Base-by-base conservation (phyloP, 345 rosid species). In the Salix caprea region DNA sequence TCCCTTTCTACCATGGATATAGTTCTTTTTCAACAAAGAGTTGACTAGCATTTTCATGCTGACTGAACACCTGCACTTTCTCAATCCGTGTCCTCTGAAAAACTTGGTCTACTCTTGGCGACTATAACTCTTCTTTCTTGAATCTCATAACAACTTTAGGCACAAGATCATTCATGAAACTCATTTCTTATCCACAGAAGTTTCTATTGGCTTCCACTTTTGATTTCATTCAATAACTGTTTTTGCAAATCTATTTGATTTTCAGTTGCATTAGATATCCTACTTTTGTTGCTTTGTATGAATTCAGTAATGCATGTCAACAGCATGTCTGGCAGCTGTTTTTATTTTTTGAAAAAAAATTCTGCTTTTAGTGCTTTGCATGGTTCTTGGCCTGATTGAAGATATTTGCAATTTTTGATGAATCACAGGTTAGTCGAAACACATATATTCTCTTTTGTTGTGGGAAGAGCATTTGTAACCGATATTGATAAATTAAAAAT, bases 391-490 rank as follows among this genome's bases (percentile, higher is more conserved):
- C 78, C 69, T 64, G 70, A 11, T 50, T 83, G 76, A 78, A 76
- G 73, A 66, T 79, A 82, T 61, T 71, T 84, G 81, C 77, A 72
- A 72, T 61, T 76, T 84, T 76, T 77, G 69, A 54, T 83, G 82
- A 48, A 81, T 81, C 75, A 75, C 99, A 96, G 99, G 97, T 88
- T 96, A 90, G 98, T 94, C 79, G 99, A 96, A 89, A 94, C 98
- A 82, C 99, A 96, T 66, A 88, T 96, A 79, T 96, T 96, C 90
- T 94, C 93, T 65, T 96, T 96, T 85, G 99, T 94, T 78, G 92
- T 96, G 82, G 99, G 99, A 88, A 87, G 99, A 90, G 99, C 98
- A 65, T 96, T 94, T 90, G 99, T 94, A 75, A 91, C 99, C 42
- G 99, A 96, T 84, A 86, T 94, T 72, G 99, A 90, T 80, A 96